Evolutionary conservation across 352 stramenopile genomes (phyloP).

Genomic region (Globisporangium paddicum): DNA sequence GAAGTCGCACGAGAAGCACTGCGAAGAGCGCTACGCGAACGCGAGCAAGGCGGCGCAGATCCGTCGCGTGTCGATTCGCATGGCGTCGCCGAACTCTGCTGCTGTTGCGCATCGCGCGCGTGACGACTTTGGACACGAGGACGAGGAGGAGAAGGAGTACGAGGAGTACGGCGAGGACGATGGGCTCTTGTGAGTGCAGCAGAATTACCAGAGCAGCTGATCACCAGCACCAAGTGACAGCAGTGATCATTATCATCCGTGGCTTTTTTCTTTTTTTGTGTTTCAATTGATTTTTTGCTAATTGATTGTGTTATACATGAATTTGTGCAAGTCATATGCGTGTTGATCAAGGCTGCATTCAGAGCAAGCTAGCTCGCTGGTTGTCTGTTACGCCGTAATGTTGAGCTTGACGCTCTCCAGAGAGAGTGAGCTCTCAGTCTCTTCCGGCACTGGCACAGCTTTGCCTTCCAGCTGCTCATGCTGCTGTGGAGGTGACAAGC

Average conservation of each 20-base stretch:
- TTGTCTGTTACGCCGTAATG: constrained; percentile 12
- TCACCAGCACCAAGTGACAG: not conserved
- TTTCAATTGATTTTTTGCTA: constrained; percentile 10
- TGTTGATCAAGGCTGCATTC: too few relatives aligned
- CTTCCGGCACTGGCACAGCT: constrained; percentile 16
- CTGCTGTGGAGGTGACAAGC: not conserved
- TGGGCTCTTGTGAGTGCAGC: constrained; percentile 40
- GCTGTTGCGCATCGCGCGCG: not conserved
- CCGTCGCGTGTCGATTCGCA: constrained; percentile 65
- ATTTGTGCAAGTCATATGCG: too few relatives aligned
- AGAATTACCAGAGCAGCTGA: not conserved
- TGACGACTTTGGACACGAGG: constrained; percentile 24
- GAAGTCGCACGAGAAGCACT: constrained; percentile 53
- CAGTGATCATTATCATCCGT: not conserved
- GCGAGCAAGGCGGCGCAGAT: constrained; percentile 66
- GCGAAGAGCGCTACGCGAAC: constrained; percentile 45
- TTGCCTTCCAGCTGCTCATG: not conserved
- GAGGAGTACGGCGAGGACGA: constrained; percentile 59
- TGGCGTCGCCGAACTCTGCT: constrained; percentile 26
- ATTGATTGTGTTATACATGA: too few relatives aligned
- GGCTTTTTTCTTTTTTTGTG: constrained; percentile 9
- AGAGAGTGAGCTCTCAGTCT: constrained; percentile 26
- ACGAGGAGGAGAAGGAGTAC: constrained; percentile 31
- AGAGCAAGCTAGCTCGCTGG: too few relatives aligned
- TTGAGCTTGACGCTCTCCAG: constrained; percentile 31